Evolutionary conservation across 495 filamentous ascomycete genomes (phyloP).

Genomic region (Cetradonia linearis): DNA sequence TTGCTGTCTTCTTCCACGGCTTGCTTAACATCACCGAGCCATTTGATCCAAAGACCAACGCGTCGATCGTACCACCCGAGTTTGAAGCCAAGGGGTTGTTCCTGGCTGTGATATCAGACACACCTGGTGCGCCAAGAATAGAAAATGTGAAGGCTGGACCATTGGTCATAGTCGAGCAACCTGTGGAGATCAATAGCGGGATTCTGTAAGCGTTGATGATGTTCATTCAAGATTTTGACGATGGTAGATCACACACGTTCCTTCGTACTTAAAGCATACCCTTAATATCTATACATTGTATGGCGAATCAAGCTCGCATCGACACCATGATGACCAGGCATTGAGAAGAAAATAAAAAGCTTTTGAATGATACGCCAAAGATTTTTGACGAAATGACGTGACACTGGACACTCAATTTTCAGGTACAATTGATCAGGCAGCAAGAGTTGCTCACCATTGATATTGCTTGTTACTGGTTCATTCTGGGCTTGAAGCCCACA

Average conservation of each 20-base stretch:
- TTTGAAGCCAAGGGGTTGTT: constrained; percentile 43
- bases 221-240: neutral
- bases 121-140: constrained; percentile 36
- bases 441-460: neutral
- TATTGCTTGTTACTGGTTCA: neutral
- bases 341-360: neutral
- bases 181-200: constrained; percentile 14
- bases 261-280: neutral
- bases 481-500: too few relatives aligned
- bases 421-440: neutral
- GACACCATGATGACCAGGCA: neutral
- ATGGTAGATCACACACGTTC: neutral
- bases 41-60: constrained; percentile 32
- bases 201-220: neutral
- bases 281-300: neutral
- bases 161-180: constrained; percentile 29
- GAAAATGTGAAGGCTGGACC: constrained; percentile 37
- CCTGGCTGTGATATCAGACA: constrained; percentile 37
- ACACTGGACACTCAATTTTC: neutral
- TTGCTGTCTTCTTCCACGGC: constrained; percentile 44
- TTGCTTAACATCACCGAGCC: constrained; percentile 37
- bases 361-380: neutral
- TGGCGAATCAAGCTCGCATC: neutral
- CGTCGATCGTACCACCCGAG: constrained; percentile 34
- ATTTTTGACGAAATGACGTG: neutral